Evolutionary conservation across 2,329 filamentous ascomycete species (phyloP).

Genomic region (Helotiales sp.): DNA sequence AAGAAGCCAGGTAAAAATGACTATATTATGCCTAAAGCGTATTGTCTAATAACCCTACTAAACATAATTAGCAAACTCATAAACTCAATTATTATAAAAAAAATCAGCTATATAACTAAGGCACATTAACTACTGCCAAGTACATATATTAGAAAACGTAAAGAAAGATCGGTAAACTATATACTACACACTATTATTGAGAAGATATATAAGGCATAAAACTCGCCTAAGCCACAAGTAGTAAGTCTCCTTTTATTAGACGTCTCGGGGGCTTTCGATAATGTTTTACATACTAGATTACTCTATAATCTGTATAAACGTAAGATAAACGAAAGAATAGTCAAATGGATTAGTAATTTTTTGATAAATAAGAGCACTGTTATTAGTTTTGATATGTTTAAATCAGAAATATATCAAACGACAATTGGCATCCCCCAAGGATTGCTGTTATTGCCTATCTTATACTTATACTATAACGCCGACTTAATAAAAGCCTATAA

Average conservation of each 20-base stretch:
- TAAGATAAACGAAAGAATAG: slow-evolving; percentile 28
- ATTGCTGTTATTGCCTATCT: slow-evolving; percentile 42
- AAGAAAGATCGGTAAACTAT: slow-evolving; percentile 36
- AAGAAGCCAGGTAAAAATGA: slow-evolving; percentile 20
- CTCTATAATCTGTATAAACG: slow-evolving; percentile 36
- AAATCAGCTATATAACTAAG: slow-evolving; percentile 18
- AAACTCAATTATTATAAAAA: slow-evolving; percentile 13
- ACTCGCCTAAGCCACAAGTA: slow-evolving; percentile 27
- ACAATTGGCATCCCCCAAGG: too few species aligned
- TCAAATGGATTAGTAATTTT: slow-evolving; percentile 35
- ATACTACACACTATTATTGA: slow-evolving; percentile 40
- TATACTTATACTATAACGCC: slow-evolving; percentile 44
- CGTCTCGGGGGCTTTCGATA: slow-evolving; percentile 42
- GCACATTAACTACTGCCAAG: slow-evolving; percentile 23
- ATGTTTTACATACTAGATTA: slow-evolving; percentile 36
- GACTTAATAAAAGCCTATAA: slow-evolving; percentile 39
- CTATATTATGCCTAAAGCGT: slow-evolving; percentile 21
- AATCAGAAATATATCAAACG: too few species aligned
- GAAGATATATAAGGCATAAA: slow-evolving; percentile 38
- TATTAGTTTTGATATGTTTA: slow-evolving; percentile 31
- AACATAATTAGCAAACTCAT: slow-evolving; percentile 25
- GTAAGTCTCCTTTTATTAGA: slow-evolving; percentile 43
- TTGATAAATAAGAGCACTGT: slow-evolving; percentile 28
- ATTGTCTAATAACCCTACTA: slow-evolving; percentile 22
- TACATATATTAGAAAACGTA: slow-evolving; percentile 41